Evolutionary conservation across 2,329 filamentous ascomycete genomes (phyloP).

Genomic region (Penicillium sp.): DNA sequence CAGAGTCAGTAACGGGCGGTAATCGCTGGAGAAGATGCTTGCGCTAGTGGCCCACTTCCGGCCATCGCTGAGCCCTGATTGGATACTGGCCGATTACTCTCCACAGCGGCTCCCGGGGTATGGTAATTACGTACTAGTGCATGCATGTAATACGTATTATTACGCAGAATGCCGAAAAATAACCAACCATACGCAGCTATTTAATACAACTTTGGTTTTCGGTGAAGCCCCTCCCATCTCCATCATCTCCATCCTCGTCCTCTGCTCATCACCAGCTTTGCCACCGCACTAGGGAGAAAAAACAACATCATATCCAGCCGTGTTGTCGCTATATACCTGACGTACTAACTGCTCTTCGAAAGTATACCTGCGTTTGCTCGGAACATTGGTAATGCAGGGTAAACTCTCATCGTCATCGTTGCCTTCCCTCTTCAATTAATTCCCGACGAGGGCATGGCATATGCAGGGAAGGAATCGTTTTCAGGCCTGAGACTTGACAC

Average conservation of each 20-base stretch:
- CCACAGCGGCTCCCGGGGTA: background rate
- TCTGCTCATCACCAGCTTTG: background rate
- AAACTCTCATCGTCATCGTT: conserved; percentile 13
- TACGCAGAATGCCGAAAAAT: background rate
- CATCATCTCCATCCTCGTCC: conserved; percentile 4
- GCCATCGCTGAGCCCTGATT: background rate
- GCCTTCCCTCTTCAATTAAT: conserved; percentile 15
- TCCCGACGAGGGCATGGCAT: conserved; percentile 34
- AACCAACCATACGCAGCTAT: background rate
- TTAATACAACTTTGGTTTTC: background rate
- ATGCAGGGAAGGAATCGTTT: conserved; percentile 31
- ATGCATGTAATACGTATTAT: background rate
- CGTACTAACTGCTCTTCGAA: background rate
- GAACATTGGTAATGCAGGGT: conserved; percentile 14
- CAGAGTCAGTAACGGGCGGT: background rate
- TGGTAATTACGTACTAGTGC: background rate
- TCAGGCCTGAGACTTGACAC: conserved; percentile 38
- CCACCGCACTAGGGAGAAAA: background rate
- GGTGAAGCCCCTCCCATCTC: conserved; percentile 1
- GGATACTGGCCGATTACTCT: background rate
- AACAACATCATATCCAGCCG: background rate
- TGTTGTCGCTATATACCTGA: background rate
- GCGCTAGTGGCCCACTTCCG: background rate
- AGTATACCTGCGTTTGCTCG: background rate
- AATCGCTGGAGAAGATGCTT: background rate